These are phyloP conservation scores for Phaeophleospora eucalypticola DNA, from an alignment of 2,329 filamentous ascomycete species.

Conservation along the genomic window DNA sequence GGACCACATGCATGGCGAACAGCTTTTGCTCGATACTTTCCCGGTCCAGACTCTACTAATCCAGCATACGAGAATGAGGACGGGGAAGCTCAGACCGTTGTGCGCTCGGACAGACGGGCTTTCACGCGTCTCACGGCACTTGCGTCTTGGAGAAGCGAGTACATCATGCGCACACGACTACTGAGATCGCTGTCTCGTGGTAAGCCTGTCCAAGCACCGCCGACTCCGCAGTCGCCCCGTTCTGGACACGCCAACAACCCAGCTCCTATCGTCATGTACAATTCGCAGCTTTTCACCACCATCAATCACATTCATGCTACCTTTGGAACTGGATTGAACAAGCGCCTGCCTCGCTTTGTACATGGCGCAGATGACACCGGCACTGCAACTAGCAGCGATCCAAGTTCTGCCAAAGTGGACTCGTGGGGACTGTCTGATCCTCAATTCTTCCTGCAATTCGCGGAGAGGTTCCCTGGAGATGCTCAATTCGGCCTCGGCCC, in stretches of 20 bases:
- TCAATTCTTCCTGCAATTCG: constrained; percentile 70
- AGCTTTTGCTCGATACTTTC: constrained; percentile 87
- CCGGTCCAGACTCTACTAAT: constrained; percentile 61
- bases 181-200: constrained; percentile 77
- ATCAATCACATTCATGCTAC: constrained; percentile 76
- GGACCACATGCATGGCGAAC: constrained; percentile 91
- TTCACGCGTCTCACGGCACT: constrained; percentile 78
- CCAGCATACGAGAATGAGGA: constrained; percentile 39
- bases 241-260: constrained; percentile 59
- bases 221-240: constrained; percentile 51
- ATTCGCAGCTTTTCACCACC: constrained; percentile 73
- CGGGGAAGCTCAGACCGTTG: constrained; percentile 49
- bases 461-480: constrained; percentile 70
- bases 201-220: constrained; percentile 61
- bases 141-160: constrained; percentile 95
- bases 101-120: constrained; percentile 69
- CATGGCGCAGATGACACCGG: constrained; percentile 79
- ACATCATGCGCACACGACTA: constrained; percentile 80
- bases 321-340: constrained; percentile 63
- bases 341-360: constrained; percentile 72
- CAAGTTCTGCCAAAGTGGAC: constrained; percentile 68
- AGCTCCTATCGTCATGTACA: constrained; percentile 76
- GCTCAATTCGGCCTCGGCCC: constrained; percentile 73
- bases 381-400: constrained; percentile 76
- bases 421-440: constrained; percentile 77